phyloP scores from a whole-genome alignment of 1,284 basidiomycete genomes.

The Fistulina hepatica region DNA sequence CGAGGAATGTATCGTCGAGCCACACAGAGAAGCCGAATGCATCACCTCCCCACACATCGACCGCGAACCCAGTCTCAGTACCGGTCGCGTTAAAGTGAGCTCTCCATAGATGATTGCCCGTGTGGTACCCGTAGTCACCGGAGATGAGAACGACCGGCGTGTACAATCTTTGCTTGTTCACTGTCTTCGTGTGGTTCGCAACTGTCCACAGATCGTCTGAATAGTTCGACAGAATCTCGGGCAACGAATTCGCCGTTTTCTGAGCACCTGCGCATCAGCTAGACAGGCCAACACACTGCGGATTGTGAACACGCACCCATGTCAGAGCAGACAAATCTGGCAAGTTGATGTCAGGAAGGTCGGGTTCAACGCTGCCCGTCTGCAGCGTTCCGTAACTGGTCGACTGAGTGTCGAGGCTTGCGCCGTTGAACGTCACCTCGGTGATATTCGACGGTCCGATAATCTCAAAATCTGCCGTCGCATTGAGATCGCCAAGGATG shows the following conservation, averaged over 20 bases:
- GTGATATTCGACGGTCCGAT: conserved; percentile 2
- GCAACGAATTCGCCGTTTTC: conserved; percentile 27
- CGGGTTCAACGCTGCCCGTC: conserved; percentile 7
- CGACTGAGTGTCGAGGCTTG: conserved; percentile 15
- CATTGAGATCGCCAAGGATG: conserved; percentile 9
- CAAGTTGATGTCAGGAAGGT: neutral
- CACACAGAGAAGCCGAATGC: conserved; percentile 40
- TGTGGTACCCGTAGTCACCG: conserved; percentile 44
- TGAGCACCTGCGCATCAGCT: too few species aligned
- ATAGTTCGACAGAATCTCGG: conserved; percentile 24
- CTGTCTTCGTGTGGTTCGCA: conserved; percentile 26
- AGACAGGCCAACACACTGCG: too few species aligned
- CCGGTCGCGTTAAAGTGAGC: conserved; percentile 37
- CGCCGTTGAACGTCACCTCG: conserved; percentile 10
- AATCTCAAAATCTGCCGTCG: conserved; percentile 5
- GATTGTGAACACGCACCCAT: too few species aligned
- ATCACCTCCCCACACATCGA: conserved; percentile 33
- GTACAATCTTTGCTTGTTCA: conserved; percentile 17
- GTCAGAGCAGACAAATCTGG: neutral
- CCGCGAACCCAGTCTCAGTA: conserved; percentile 28
- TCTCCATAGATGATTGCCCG: conserved; percentile 45
- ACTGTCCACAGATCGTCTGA: conserved; percentile 25
- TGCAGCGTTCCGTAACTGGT: conserved; percentile 31
- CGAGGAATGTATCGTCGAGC: conserved; percentile 37
- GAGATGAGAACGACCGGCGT: conserved; percentile 9